phyloP scores from a whole-genome alignment of 208 protist species.

The Trypanosoma lewisi region DNA sequence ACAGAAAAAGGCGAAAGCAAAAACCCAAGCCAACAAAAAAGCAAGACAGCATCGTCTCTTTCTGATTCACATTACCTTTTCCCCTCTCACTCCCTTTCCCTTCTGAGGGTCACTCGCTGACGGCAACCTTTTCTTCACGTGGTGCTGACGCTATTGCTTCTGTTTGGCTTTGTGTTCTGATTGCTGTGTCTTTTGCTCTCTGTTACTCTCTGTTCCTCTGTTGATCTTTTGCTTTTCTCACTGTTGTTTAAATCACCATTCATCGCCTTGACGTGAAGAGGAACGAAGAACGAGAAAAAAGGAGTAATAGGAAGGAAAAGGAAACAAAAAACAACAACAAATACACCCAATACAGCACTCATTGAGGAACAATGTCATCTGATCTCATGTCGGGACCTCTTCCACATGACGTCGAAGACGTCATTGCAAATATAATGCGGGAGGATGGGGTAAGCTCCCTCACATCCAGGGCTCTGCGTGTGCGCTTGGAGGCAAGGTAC shows the following conservation, averaged over 20 bases:
- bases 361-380: conserved; percentile 18
- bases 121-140: too few species aligned
- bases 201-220: too few species aligned
- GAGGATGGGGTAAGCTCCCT: conserved; percentile 65
- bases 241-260: too few species aligned
- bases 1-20: neutral
- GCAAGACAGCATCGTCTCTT: neutral
- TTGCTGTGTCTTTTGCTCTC: neutral
- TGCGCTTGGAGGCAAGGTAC: conserved; percentile 69
- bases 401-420: conserved; percentile 58
- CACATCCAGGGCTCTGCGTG: conserved; percentile 53
- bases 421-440: conserved; percentile 60
- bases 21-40: too few species aligned
- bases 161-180: neutral
- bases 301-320: neutral
- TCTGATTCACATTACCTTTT: neutral
- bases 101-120: too few species aligned
- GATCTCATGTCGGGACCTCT: conserved; percentile 47
- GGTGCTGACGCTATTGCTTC: neutral
- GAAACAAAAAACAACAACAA: neutral
- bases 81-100: too few species aligned
- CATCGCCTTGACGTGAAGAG: too few species aligned
- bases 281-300: too few species aligned
- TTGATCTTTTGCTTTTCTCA: too few species aligned
- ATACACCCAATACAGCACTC: neutral